Evolutionary conservation across 2,329 filamentous ascomycete species (phyloP).

Genomic region (Botryotinia narcissicola): DNA sequence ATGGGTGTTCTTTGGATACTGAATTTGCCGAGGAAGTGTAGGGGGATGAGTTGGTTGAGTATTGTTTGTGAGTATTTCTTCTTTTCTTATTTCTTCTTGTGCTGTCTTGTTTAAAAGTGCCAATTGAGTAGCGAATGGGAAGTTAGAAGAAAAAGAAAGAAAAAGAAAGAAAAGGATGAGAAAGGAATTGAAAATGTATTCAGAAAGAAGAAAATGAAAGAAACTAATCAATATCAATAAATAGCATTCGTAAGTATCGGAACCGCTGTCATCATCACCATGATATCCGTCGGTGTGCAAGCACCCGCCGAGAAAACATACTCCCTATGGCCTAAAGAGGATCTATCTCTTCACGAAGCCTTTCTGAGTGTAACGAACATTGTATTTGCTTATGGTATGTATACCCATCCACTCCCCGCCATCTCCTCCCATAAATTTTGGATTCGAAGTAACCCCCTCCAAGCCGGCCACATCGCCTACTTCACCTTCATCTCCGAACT

Average conservation of each 20-base stretch:
- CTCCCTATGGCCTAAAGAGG: constrained; percentile 18
- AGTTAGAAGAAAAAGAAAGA: neutral
- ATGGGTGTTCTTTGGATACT: constrained; percentile 50
- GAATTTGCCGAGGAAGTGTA: constrained; percentile 55
- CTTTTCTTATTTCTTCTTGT: neutral
- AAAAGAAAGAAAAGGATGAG: neutral
- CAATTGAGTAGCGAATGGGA: rapidly evolving
- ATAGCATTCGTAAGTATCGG: constrained; percentile 54
- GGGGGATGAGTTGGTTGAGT: constrained; percentile 53
- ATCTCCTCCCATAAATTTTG: too few species aligned
- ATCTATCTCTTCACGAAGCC: constrained; percentile 42
- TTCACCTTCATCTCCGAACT: constrained; percentile 60
- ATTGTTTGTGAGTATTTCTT: constrained; percentile 45
- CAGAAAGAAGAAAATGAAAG: neutral
- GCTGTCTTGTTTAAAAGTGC: neutral
- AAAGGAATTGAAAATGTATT: too few species aligned
- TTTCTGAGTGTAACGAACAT: constrained; percentile 55
- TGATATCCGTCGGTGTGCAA: constrained; percentile 44
- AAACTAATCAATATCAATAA: neutral
- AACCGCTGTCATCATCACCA: constrained; percentile 53
- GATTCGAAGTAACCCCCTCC: neutral
- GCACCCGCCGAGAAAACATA: constrained; percentile 35
- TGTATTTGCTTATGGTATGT: constrained; percentile 51
- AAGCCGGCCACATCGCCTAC: constrained; percentile 57
- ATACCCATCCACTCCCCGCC: neutral